These are phyloP conservation scores for Trichoderma simmonsii DNA, from an alignment of 2,329 filamentous ascomycete species.

Conservation along the genomic window DNA sequence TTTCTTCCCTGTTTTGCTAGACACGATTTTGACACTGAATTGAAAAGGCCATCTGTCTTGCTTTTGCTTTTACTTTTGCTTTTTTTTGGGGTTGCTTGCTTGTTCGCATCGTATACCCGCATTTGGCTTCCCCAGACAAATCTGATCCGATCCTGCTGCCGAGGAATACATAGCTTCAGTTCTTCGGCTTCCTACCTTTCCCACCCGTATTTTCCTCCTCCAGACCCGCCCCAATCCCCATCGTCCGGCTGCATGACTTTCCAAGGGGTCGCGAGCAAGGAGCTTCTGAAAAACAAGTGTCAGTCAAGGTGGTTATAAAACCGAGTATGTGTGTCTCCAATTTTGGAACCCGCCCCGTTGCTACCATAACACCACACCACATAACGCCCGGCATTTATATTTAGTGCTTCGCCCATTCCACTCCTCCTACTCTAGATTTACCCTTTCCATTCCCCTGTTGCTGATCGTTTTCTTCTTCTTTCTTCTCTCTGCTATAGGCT, in stretches of 20 bases:
- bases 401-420: conserved; percentile 15
- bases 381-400: conserved; percentile 1
- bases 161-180: not conserved
- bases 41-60: not conserved
- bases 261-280: not conserved
- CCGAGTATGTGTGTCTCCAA: not conserved
- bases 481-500: not conserved
- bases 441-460: not conserved
- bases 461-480: not conserved
- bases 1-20: not conserved
- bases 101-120: not conserved
- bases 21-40: not conserved
- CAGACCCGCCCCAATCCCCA: not conserved
- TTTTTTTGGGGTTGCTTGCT: not conserved
- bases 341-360: conserved; percentile 8
- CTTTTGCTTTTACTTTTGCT: not conserved
- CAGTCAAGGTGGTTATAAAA: not conserved
- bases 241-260: not conserved
- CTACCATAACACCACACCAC: conserved; percentile 10
- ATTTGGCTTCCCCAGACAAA: not conserved
- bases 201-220: not conserved
- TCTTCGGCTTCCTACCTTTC: not conserved
- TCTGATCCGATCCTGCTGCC: not conserved
- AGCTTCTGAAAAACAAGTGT: not conserved
- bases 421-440: not conserved